phyloP scores from a whole-genome alignment of 805 yeast species.

The Yamadazyma sp. region DNA sequence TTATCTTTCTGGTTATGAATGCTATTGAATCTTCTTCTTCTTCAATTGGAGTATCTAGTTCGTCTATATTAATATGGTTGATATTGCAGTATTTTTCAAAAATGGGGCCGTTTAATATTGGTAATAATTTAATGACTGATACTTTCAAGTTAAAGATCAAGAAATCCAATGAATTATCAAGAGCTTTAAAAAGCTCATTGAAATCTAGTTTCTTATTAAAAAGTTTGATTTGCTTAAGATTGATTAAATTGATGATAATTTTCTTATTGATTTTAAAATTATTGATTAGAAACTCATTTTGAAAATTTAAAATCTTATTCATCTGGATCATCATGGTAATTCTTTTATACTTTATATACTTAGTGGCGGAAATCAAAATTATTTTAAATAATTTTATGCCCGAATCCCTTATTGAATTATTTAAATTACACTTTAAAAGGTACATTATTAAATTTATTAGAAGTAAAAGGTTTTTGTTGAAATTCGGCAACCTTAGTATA shows the following conservation, averaged over 20 bases:
- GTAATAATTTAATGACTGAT: constrained; percentile 28
- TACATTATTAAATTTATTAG: constrained; percentile 23
- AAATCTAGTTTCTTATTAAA: constrained; percentile 14
- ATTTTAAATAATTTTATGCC: constrained; percentile 32
- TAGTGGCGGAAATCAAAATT: constrained; percentile 26
- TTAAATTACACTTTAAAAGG: constrained; percentile 21
- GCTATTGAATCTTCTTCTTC: constrained; percentile 9
- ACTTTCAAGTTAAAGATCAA: constrained; percentile 25
- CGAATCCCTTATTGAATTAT: constrained; percentile 15
- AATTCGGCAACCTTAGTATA: constrained; percentile 10
- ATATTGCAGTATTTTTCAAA: constrained; percentile 39
- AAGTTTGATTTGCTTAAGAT: constrained; percentile 29
- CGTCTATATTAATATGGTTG: constrained; percentile 29
- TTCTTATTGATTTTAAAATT: constrained; percentile 37
- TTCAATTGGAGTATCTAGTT: constrained; percentile 22
- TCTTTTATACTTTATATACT: constrained; percentile 24
- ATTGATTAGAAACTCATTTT: constrained; percentile 27
- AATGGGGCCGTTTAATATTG: constrained; percentile 33
- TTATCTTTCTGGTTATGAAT: constrained; percentile 10
- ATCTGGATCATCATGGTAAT: constrained; percentile 21
- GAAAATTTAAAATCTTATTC: constrained; percentile 18
- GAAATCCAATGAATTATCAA: constrained; percentile 26
- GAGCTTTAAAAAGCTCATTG: constrained; percentile 12
- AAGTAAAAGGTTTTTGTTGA: constrained; percentile 14
- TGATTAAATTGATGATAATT: constrained; percentile 29